These are phyloP conservation scores for Aegilops umbellulata DNA, from an alignment of 176 grass and related monocot species.

Conservation along the genomic window DNA sequence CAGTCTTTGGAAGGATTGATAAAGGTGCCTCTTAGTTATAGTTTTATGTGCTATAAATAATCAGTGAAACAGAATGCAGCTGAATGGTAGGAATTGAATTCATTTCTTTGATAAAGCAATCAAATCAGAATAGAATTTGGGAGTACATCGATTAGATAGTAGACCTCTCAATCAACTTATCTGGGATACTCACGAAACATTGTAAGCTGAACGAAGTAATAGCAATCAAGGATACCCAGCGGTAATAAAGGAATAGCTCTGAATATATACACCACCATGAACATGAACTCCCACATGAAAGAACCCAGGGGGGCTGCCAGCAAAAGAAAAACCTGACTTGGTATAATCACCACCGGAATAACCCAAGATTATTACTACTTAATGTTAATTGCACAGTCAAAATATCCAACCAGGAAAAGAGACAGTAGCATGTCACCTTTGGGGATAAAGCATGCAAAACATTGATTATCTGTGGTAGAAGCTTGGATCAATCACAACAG, in stretches of 20 bases:
- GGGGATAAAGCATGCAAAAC: background rate
- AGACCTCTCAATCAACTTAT: too few relatives aligned
- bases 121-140: too few relatives aligned
- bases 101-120: too few relatives aligned
- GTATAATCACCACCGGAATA: background rate
- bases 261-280: background rate
- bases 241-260: background rate
- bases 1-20: too few relatives aligned
- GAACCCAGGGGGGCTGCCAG: background rate
- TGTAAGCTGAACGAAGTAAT: background rate
- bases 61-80: too few relatives aligned
- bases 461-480: background rate
- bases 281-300: background rate
- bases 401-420: background rate
- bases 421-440: background rate
- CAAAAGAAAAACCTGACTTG: background rate
- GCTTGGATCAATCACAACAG: background rate
- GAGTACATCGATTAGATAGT: too few relatives aligned
- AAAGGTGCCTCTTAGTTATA: too few relatives aligned
- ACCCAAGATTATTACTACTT: background rate
- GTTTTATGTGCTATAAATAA: too few relatives aligned
- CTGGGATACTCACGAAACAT: too few relatives aligned
- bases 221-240: background rate
- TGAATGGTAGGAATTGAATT: too few relatives aligned
- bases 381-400: background rate